Evolutionary conservation across 345 rosid genomes (phyloP).

Genomic region (Gossypium longicalyx): DNA sequence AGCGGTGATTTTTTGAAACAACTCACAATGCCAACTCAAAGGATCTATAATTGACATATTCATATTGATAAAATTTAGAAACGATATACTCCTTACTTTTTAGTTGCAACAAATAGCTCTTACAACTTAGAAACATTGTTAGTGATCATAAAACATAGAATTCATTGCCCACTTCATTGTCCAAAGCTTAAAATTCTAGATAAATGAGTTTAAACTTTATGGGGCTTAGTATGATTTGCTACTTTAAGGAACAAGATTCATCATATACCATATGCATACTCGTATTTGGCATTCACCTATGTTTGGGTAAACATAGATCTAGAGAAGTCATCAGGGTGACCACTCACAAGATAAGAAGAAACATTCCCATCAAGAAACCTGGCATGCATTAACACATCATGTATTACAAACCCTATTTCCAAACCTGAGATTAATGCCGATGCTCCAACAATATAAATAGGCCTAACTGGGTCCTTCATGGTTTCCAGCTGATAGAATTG

Average conservation of each 20-base stretch:
- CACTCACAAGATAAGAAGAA: neutral
- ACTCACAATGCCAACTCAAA: neutral
- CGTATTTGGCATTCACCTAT: neutral
- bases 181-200: neutral
- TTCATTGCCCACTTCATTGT: neutral
- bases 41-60: neutral
- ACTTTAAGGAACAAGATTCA: neutral
- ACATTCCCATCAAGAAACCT: neutral
- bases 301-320: neutral
- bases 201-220: neutral
- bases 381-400: neutral
- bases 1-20: neutral
- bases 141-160: neutral
- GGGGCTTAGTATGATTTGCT: neutral
- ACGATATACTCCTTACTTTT: neutral
- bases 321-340: neutral
- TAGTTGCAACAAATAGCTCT: neutral
- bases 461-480: neutral
- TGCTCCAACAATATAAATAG: neutral
- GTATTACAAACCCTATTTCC: neutral
- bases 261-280: neutral
- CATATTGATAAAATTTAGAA: neutral
- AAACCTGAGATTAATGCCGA: neutral
- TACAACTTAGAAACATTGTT: constrained; percentile 2
- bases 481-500: constrained; percentile 6